Evolutionary conservation across 306 rosid genomes (phyloP).

Genomic region (Echinosophora koreensis): DNA sequence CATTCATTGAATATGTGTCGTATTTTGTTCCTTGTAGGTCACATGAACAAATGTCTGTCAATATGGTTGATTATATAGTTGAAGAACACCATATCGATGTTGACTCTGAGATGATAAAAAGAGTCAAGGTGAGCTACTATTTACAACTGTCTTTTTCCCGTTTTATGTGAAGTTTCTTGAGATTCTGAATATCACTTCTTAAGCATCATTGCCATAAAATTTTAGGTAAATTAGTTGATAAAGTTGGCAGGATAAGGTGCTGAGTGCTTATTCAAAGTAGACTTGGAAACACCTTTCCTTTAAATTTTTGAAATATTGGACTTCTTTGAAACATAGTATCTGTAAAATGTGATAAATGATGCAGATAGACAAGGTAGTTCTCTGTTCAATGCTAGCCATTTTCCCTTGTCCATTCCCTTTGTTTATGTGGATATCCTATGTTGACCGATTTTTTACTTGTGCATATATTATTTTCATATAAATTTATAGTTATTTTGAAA

Average conservation of each 20-base stretch:
- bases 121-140: slow-evolving; percentile 66
- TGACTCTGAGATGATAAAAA: slow-evolving; percentile 72
- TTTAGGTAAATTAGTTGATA: slow-evolving; percentile 20
- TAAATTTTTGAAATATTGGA: background rate
- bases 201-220: slow-evolving; percentile 16
- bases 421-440: slow-evolving; percentile 3
- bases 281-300: slow-evolving; percentile 24
- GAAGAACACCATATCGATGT: slow-evolving; percentile 82
- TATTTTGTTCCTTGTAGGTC: slow-evolving; percentile 64
- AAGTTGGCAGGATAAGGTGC: slow-evolving; percentile 1
- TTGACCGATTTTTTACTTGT: slow-evolving; percentile 22
- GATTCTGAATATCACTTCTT: slow-evolving; percentile 29
- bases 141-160: slow-evolving; percentile 33
- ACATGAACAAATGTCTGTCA: slow-evolving; percentile 89
- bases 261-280: slow-evolving; percentile 11
- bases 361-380: slow-evolving; percentile 25
- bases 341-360: background rate
- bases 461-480: slow-evolving; percentile 20
- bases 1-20: slow-evolving; percentile 3
- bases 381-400: slow-evolving; percentile 32
- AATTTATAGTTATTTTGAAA: slow-evolving; percentile 10
- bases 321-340: background rate
- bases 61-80: slow-evolving; percentile 83
- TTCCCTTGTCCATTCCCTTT: background rate
- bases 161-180: slow-evolving; percentile 25